phyloP scores from a whole-genome alignment of 495 filamentous ascomycete species.

The Xylaria scruposa region DNA sequence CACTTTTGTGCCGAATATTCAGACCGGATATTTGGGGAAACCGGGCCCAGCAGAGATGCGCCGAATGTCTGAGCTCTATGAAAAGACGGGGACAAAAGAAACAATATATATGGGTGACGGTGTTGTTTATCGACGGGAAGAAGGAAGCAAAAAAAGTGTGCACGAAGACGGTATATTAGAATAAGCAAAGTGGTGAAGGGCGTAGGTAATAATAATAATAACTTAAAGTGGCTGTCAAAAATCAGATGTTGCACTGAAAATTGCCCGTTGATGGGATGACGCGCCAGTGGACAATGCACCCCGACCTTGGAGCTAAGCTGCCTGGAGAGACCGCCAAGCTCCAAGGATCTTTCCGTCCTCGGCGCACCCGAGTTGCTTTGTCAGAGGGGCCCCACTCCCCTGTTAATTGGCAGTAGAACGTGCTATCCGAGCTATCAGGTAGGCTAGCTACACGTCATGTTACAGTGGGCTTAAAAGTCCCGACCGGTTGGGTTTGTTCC shows the following conservation, averaged over 20 bases:
- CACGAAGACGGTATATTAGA: background rate
- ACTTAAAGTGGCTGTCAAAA: background rate
- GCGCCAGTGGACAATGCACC: conserved; percentile 6
- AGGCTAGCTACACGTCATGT: background rate
- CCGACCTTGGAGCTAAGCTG: background rate
- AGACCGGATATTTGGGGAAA: background rate
- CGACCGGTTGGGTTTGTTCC: too few species aligned
- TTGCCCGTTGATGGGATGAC: background rate
- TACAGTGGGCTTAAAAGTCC: too few species aligned
- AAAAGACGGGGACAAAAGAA: conserved; percentile 15
- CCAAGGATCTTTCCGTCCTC: conserved; percentile 6
- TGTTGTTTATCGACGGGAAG: background rate
- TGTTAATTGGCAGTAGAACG: background rate
- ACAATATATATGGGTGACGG: background rate
- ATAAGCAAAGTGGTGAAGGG: background rate
- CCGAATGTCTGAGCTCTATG: conserved; percentile 5
- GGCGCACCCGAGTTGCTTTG: conserved; percentile 14
- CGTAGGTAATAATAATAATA: background rate
- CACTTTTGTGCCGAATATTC: background rate
- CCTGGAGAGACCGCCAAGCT: background rate
- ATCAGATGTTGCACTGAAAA: conserved; percentile 3
- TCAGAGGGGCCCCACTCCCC: background rate
- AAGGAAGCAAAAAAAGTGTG: background rate
- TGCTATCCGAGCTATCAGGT: too few species aligned
- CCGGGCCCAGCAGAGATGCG: background rate